Base-by-base conservation (phyloP, 2,329 filamentous ascomycete genomes). In the Talaromyces islandicus region DNA sequence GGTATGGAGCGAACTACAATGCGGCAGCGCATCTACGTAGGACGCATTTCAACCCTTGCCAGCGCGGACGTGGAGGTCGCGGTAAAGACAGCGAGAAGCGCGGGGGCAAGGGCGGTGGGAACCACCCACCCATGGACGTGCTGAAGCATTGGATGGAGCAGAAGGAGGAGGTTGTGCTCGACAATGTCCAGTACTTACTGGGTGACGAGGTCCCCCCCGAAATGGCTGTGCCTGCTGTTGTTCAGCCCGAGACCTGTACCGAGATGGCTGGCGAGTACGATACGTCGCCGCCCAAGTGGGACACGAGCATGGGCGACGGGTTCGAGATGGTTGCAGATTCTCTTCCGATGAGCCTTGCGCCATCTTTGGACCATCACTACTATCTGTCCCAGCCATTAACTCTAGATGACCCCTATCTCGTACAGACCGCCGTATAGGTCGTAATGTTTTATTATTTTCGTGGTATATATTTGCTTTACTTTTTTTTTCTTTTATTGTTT, bases 1-100 rank as follows among this genome's bases (percentile, higher is more conserved):
- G 85, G 61, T 97, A 97, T 67, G 89, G 89, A 3, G 90, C 90
- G 17, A 94, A 97, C 77, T 97, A 97, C 77, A 97, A 97, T 68
- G 93, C 92, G 0, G 92, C 92, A 0, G 93, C 92, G 0, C 93
- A 97, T 71, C 82, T 97, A 9, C 85, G 92, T 48, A 87, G 93
- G 55, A 88, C 89, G 0, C 93, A 97, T 72, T 97, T 97, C 80
- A 90, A 89, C 70, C 88, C 84, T 1, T 81, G 83, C 65, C 83
- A 84, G 70, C 78, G 77, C 24, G 77, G 76, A 21, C 72, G 77
- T n/a, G 76, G 83, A 24, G 84, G 83, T 9, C 76, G 83, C 54
- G 80, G 81, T 53, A 84, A 84, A 69, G 81, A 82, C 60, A 83
- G 82, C 63, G 82, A 86, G 72, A 81, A 83, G 66, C 77, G 84